phyloP scores from a whole-genome alignment of 768 basidiomycete genomes.

The Naganishia vaughanmartiniae region DNA sequence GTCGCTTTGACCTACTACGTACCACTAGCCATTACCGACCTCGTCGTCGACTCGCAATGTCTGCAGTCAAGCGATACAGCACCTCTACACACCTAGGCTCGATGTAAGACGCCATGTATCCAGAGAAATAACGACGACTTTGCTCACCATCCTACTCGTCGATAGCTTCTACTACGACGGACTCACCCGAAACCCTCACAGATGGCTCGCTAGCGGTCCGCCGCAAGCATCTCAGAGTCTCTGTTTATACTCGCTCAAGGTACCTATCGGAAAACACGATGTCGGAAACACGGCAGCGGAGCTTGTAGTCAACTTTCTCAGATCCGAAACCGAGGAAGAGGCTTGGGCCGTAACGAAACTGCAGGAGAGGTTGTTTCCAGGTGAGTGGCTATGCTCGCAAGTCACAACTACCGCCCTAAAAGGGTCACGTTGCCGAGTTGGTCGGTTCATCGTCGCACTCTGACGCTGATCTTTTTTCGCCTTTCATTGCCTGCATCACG shows the following conservation, averaged over 20 bases:
- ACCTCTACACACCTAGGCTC: not conserved
- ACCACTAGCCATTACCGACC: no score
- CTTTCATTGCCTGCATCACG: no score
- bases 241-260: slow-evolving; percentile 2
- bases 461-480: no score
- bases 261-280: not conserved
- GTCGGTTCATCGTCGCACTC: no score
- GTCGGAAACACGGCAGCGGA: not conserved
- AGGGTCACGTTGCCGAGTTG: no score
- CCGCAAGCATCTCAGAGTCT: not conserved
- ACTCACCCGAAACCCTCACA: not conserved
- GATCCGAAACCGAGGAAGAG: not conserved
- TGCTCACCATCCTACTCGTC: not conserved
- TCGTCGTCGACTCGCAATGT: not conserved
- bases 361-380: not conserved
- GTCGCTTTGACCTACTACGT: no score
- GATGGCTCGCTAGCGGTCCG: not conserved
- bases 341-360: not conserved
- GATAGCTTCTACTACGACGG: slow-evolving; percentile 19
- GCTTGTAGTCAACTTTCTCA: slow-evolving; percentile 17
- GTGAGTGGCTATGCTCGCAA: not conserved
- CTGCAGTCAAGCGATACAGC: not conserved
- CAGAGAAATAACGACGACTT: no score
- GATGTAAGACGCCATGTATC: not conserved
- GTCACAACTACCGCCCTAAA: no score